Base-by-base conservation (phyloP, 805 yeast species). In the Yamadazyma olivae region DNA sequence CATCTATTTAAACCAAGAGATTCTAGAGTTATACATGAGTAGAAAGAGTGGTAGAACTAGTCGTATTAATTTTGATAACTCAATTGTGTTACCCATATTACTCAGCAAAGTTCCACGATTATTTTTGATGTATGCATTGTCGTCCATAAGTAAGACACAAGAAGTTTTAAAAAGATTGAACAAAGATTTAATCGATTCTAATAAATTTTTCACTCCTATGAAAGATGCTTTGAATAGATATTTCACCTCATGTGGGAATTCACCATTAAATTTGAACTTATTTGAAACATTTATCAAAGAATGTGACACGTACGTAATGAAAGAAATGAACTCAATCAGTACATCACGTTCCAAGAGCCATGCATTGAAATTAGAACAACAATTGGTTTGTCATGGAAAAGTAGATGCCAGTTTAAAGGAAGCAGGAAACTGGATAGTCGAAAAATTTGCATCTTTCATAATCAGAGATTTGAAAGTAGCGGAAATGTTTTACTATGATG, bases 71-170 rank as follows among this genome's bases (percentile, higher is more conserved):
- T 36, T 54, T 13, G 41, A 49, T 21, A 65, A 60, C 41, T 67
- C 77, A 1, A 54, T 81, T 13, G 81, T 71, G 0, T 54, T 79
- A 10, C 81, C 88, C 1, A 59, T 84, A 5, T 53, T 83, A 33
- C 62, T 83, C 40, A 76, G 85, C 30, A 82, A 82, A 53, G 80
- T 84, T 35, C 85, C 90, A 3, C 60, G 93, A 36, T 70, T 83
- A 2, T 70, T 84, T 40, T 64, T 83, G 45, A 64, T 79, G 50
- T 81, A 83, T 46, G 79, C 85, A 0, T 69, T 83, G 32, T 75
- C 80, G 3, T 83, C 84, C 33, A 74, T 83, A 5, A 80, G 76
- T 31, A 75, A 81, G 49, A 72, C 84, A 9, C 70, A 72, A 44
- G 80, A 77, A 34, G 74, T 74, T 38, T 63, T 74, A 18, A 73